Base-by-base conservation (phyloP, 2,329 filamentous ascomycete genomes). In the Ascochyta fabae region DNA sequence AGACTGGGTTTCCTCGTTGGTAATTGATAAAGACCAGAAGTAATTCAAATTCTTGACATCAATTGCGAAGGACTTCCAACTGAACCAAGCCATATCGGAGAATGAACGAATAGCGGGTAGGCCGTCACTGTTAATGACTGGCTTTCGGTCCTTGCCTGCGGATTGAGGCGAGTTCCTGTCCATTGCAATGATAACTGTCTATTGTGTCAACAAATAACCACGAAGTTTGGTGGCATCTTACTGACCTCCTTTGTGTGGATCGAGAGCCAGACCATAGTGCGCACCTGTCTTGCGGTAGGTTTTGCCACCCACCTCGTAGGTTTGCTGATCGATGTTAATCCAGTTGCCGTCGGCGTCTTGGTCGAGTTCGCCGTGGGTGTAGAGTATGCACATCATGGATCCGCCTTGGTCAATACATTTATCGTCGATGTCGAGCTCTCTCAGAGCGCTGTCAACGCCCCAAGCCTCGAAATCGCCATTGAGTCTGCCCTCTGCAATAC, bases 21-120 rank as follows among this genome's bases (percentile, higher is more conserved):
- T 29, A 31, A 57, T 57, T 2, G 33, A 42, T n/a, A 52, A 35
- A 4, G 53, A 52, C 6, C 53, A 7, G 22, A 48, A 57, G 13
- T 46, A 53, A 3, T 35, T 48, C 33, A 44, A 31, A 13, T 46
- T 22, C n/a, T 43, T 46, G 6, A 27, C 19, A n/a, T 36, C 39
- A 3, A 19, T 13, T 16, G 6, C n/a, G 3, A 29, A 27, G 12
- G 26, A 22, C 16, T 43, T 48, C 53, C 48, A 56, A 16, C 23
- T 39, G 1, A 51, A 13, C 53, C 48, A 56, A 24, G 40, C 44
- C 3, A 56, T 23, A 12, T 56, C 48, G 5, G 53, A 52, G 15
- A 22, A 56, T 34, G 48, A n/a, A 19, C 39, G 13, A 4, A 56
- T 6, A 3, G 42, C 48, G 5, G 53, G 53, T 7, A 56, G 10